Evolutionary conservation across 2,329 filamentous ascomycete genomes (phyloP).

Genomic region (Diaporthe ampelina): DNA sequence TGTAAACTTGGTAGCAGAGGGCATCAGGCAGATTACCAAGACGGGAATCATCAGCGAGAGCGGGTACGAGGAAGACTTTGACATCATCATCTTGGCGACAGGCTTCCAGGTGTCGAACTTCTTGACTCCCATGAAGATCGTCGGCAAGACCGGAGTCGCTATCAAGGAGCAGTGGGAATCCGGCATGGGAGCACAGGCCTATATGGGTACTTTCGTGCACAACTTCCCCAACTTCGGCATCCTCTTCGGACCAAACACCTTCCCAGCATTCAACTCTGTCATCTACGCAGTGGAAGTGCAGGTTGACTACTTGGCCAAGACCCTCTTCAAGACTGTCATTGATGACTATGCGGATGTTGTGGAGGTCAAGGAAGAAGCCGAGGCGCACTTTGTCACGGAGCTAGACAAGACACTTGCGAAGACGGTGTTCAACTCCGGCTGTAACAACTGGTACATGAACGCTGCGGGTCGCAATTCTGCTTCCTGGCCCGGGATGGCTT

Average conservation of each 20-base stretch:
- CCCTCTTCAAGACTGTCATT: constrained; percentile 46
- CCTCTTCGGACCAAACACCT: constrained; percentile 46
- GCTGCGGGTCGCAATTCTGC: constrained; percentile 54
- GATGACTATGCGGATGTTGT: constrained; percentile 50
- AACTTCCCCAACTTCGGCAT: constrained; percentile 52
- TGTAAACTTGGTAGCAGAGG: constrained; percentile 48
- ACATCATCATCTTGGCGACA: constrained; percentile 48
- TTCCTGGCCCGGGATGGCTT: constrained; percentile 50
- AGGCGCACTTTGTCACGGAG: constrained; percentile 49
- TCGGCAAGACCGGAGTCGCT: constrained; percentile 44
- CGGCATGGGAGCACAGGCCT: constrained; percentile 48
- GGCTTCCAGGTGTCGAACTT: constrained; percentile 48
- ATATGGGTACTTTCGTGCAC: constrained; percentile 49
- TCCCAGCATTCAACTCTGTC: constrained; percentile 44
- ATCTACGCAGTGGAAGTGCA: constrained; percentile 44
- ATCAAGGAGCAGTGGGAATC: constrained; percentile 49
- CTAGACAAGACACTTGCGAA: constrained; percentile 51
- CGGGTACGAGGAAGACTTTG: constrained; percentile 44
- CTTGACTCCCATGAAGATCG: constrained; percentile 47
- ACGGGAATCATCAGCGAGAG: constrained; percentile 46
- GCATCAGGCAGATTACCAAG: constrained; percentile 46
- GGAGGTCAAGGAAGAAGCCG: constrained; percentile 52
- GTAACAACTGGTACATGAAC: constrained; percentile 59
- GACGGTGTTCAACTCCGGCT: constrained; percentile 54
- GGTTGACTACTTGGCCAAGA: constrained; percentile 43